Evolutionary conservation across 2,329 filamentous ascomycete genomes (phyloP), one percentile per base, ranked within the genome.

Genomic region (Trichoderma cornu-damae): DNA sequence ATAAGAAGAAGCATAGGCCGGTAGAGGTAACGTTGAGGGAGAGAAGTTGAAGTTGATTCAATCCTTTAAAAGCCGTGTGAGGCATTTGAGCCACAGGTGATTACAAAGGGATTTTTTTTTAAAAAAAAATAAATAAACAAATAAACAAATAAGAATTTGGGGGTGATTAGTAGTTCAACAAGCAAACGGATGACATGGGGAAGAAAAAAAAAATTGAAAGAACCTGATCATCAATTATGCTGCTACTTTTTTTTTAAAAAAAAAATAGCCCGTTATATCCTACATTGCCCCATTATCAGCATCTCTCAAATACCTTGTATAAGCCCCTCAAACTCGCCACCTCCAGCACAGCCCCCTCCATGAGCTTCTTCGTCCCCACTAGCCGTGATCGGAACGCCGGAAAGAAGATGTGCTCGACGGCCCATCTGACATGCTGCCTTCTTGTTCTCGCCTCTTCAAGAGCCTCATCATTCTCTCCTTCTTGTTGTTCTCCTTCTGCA

Each of bases 241-340:
- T 24, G 34, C 22, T 16, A n/a, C 11, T 6, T 32, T n/a, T n/a
- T n/a, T n/a, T n/a, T n/a, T n/a, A n/a, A n/a, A n/a, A n/a, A n/a
- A n/a, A n/a, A n/a, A n/a, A n/a, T n/a, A n/a, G n/a, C n/a, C n/a
- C 20, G 40, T 6, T 11, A 38, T 26, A n/a, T 9, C 24, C 34
- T 7, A 4, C 34, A 9, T 7, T 28, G 9, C 1, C 26, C 54
- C 35, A 11, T 47, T 24, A 51, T 82, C 71, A 97, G 71, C 94
- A 97, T 55, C 94, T 78, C 74, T 99, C 94, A 77, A 99, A 99
- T 2, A 97, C 92, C 44, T 89, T 79, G 72, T 99, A 99, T 58
- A 99, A 69, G 0, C 92, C 91, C 72, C 96, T 97, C 59, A 97
- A 72, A 73, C 95, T 90, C 2, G 94, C 93, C 48, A 96, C 84